A percentile compares a stretch with the other conserved stretches of the same genome.
Conservation (phyloP, 75 land plant species). For the Adiantum capillusveneris region DNA sequence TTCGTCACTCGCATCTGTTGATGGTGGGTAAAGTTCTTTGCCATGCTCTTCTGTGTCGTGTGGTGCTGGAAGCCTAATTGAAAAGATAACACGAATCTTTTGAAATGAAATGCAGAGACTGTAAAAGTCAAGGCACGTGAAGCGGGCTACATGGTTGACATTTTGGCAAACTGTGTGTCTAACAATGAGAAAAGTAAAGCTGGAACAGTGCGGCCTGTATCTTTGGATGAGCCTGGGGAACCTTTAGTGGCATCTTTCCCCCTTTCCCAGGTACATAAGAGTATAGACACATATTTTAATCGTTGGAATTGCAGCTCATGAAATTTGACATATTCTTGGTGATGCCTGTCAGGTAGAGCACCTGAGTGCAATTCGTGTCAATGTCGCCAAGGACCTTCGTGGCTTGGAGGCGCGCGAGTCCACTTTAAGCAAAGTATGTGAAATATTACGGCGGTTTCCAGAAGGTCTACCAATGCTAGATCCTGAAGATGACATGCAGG, state of each 20-base stretch:
- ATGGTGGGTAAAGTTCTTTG: not conserved
- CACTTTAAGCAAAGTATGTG: conserved; percentile 58
- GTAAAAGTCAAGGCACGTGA: conserved; percentile 48
- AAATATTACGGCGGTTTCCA: conserved; percentile 63
- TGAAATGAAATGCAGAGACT: conserved; percentile 27
- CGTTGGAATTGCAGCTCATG: too few relatives aligned
- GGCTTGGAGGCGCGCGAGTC: conserved; percentile 74
- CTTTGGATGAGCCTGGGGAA: conserved; percentile 67
- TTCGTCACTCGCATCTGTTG: conserved; percentile 3
- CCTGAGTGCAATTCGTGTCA: conserved; percentile 61
- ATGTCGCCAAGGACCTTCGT: conserved; percentile 76
- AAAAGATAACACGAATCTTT: too few relatives aligned
- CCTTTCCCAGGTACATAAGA: conserved; percentile 48
- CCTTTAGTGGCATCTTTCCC: conserved; percentile 82
- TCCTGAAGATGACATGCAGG: conserved; percentile 94
- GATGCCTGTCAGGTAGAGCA: conserved; percentile 53
- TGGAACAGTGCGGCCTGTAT: conserved; percentile 48
- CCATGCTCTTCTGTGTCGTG: not conserved
- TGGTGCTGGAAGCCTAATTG: not conserved
- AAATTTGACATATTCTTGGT: too few relatives aligned
- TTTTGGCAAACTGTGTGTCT: conserved; percentile 70
- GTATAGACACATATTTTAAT: too few relatives aligned
- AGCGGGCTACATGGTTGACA: conserved; percentile 57
- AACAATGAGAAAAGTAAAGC: conserved; percentile 33
- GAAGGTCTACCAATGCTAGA: conserved; percentile 77